Base-by-base conservation (phyloP, 2,329 filamentous ascomycete species). In the Pseudocercospora cruenta region DNA sequence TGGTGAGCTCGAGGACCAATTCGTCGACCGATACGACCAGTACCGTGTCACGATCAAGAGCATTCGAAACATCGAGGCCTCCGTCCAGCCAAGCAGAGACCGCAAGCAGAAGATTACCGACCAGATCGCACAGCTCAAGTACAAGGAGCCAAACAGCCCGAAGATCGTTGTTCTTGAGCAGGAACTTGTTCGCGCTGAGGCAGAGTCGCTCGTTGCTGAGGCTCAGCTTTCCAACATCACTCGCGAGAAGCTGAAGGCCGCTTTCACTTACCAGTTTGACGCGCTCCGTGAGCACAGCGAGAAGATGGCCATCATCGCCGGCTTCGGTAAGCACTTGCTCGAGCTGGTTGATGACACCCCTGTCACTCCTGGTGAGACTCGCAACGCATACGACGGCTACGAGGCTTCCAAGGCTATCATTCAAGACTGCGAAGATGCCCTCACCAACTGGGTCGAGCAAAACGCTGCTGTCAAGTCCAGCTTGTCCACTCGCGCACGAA, bases 61-160 rank as follows among this genome's bases (percentile, higher is more conserved):
- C 80, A 97, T 99, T 77, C 91, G 95, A 76, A 99, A 99, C 82
- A 99, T 99, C 71, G 95, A 99, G 82, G 94, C 94, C 66, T 98
- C 94, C 22, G 95, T 99, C 59, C 95, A 99, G 82, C 95, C 95
- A 64, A 97, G 94, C 84, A 88, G 95, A 82, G 95, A 99, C 82
- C 92, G 95, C 81, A 99, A 99, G 85, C 94, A 98, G 81, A 99
- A 98, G 84, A 98, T 99, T 77, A 97, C 93, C 75, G 95, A 99
- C 79, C 93, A 98, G 79, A 99, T 99, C 75, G 94, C 95, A 59
- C 94, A 98, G 81, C 88, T 99, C 75, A 99, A 99, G 82, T 99
- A 98, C 88, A 99, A 99, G 85, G 95, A 99, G 81, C 95, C 95
- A 73, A 97, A 96, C 84, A 97, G 94, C 39, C 94, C 94, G 70